Conservation (phyloP, 805 yeast species). For the Candida sakaeoensis region DNA sequence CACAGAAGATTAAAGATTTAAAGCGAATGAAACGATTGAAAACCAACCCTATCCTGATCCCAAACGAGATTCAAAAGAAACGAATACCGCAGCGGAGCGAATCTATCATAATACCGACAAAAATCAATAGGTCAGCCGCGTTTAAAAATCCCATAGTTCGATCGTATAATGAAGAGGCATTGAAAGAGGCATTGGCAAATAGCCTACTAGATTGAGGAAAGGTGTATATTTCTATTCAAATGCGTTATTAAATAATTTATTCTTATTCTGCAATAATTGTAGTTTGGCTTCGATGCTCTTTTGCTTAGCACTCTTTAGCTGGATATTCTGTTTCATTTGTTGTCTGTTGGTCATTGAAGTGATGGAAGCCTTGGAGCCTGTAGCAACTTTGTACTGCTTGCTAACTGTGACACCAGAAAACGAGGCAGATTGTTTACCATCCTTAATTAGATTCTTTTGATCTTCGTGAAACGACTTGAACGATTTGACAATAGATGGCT, state of each 20-base stretch:
- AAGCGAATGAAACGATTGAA: slow-evolving; percentile 10
- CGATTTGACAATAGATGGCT: slow-evolving; percentile 46
- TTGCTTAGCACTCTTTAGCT: slow-evolving; percentile 23
- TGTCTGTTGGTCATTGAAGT: slow-evolving; percentile 44
- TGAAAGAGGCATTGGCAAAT: slow-evolving; percentile 41
- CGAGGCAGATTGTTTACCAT: slow-evolving; percentile 19
- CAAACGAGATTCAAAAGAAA: slow-evolving; percentile 26
- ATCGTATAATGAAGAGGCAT: slow-evolving; percentile 45
- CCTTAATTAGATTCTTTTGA: slow-evolving; percentile 39
- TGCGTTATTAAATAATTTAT: slow-evolving; percentile 15
- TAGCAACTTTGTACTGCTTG: slow-evolving; percentile 51
- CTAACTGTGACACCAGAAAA: slow-evolving; percentile 50
- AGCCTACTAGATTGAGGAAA: slow-evolving; percentile 14
- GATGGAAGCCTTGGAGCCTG: slow-evolving; percentile 56
- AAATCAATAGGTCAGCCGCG: slow-evolving; percentile 31
- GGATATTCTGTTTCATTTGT: slow-evolving; percentile 18
- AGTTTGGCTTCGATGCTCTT: slow-evolving; percentile 24
- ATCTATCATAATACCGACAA: slow-evolving; percentile 34
- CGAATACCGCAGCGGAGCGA: slow-evolving; percentile 33
- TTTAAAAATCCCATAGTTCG: slow-evolving; percentile 32
- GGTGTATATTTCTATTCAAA: slow-evolving; percentile 19
- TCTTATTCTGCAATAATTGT: slow-evolving; percentile 16
- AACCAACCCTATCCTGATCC: slow-evolving; percentile 21
- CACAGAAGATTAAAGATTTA: slow-evolving; percentile 13
- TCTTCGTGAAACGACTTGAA: slow-evolving; percentile 38